Base-by-base conservation (phyloP, 352 stramenopile genomes). In the Phytophthora pisi region DNA sequence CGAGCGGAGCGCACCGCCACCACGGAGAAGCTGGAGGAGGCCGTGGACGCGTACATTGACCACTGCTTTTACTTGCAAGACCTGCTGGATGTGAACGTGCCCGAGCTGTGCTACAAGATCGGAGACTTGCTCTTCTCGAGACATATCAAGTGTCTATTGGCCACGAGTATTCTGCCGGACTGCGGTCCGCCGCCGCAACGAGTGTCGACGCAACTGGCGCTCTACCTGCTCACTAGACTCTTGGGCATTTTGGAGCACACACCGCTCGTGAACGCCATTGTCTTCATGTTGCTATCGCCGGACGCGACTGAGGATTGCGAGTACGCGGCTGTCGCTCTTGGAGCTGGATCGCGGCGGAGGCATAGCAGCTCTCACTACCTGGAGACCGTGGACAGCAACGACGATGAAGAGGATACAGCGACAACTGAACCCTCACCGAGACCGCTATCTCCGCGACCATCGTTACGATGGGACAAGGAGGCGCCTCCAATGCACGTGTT, bases 61-160 rank as follows among this genome's bases (percentile, higher is more conserved):
- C 86, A 94, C 68, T 93, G 85, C 55, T 95, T 86, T 57, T 96
- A 94, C 45, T 66, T 96, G 26, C 88, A 96, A 42, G 88, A 96
- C 52, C 75, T 96, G 7, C 71, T 96, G 42, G 82, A 93, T 52
- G 85, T 96, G 16, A 88, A 94, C 47, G 61, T 96, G 7, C 86
- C 88, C 0, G 88, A 95, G 58, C 81, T 96, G 5, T 91, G 82
- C 65, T 93, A 93, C 75, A 84, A 86, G 40, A 75, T 96, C 16
- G 88, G 85, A 28, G 82, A 93, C 50, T 60, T 89, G 58, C 58
- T 96, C 5, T 96, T 88, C 61, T 84, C 73, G 13, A 59, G 75
- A 52, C 88, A 96, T 71, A 74, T 95, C 47, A 86, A 86, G 55
- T 62, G 76, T 30, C 73, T 95, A 18, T 49, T 96, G 11, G 84